Evolutionary conservation across 1,139 yeast genomes (phyloP).

Genomic region (Candida anutae): DNA sequence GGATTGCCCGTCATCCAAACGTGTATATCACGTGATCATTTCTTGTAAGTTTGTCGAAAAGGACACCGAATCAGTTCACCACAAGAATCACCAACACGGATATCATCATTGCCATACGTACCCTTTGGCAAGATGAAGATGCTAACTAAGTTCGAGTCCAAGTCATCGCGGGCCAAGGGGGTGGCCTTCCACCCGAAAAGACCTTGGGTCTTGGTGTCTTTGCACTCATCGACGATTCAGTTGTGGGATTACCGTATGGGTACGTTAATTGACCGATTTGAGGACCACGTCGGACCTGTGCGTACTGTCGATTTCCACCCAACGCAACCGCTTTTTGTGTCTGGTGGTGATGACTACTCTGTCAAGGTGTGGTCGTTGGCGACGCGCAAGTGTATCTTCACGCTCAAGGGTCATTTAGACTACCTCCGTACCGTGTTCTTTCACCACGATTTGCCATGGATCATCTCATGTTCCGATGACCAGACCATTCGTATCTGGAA

Average conservation of each 20-base stretch:
- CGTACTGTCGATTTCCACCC: conserved; percentile 95
- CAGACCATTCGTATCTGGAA: conserved; percentile 99
- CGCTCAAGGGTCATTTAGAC: conserved; percentile 89
- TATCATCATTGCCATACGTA: no score
- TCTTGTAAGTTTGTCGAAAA: no score
- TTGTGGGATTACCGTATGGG: conserved; percentile 99
- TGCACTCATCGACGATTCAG: conserved; percentile 92
- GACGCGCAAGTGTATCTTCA: conserved; percentile 84
- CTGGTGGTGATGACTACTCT: conserved; percentile 96
- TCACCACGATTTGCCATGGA: conserved; percentile 97
- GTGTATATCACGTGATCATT: no score
- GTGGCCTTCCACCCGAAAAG: conserved; percentile 96
- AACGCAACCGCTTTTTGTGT: conserved; percentile 92
- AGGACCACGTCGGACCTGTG: conserved; percentile 98
- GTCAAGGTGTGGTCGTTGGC: conserved; percentile 95
- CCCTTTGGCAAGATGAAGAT: conserved; percentile 89
- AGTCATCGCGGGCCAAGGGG: conserved; percentile 97
- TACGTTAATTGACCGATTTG: conserved; percentile 89
- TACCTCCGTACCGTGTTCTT: conserved; percentile 91
- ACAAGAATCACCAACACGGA: no score
- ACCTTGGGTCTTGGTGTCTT: conserved; percentile 94
- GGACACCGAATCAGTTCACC: no score
- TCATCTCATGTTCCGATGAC: conserved; percentile 92
- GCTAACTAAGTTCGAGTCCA: conserved; percentile 96
- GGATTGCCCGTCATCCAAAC: no score